These are phyloP conservation scores for Helenozyma baotianmanensis DNA, from an alignment of 805 yeast species.

Conservation along the genomic window DNA sequence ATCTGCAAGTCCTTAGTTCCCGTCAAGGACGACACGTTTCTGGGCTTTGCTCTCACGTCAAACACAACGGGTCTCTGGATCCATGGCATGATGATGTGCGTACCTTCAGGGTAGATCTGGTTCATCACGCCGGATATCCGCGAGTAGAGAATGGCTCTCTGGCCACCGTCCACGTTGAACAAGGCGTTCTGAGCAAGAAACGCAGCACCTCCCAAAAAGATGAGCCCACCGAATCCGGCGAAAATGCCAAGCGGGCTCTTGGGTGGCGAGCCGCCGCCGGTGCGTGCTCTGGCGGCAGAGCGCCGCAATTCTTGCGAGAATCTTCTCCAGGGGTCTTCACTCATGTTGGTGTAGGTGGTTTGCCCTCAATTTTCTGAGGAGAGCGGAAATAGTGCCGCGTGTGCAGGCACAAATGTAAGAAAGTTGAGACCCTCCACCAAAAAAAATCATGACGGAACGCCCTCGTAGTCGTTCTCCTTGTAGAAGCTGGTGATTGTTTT, in stretches of 20 bases:
- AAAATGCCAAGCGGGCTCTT: slow-evolving; percentile 34
- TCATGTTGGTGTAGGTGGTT: slow-evolving; percentile 20
- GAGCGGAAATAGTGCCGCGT: too few relatives aligned
- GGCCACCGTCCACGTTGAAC: slow-evolving; percentile 92
- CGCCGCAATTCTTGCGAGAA: slow-evolving; percentile 40
- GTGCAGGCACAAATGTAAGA: too few relatives aligned
- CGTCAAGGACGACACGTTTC: slow-evolving; percentile 88
- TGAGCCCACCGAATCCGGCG: slow-evolving; percentile 39
- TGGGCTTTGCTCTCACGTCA: slow-evolving; percentile 94
- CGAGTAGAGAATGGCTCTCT: slow-evolving; percentile 91
- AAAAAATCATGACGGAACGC: slow-evolving; percentile 64
- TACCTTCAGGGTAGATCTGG: slow-evolving; percentile 84
- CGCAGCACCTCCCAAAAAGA: slow-evolving; percentile 37
- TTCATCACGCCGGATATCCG: slow-evolving; percentile 82
- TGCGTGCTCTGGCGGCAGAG: slow-evolving; percentile 22
- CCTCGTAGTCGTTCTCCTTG: slow-evolving; percentile 69
- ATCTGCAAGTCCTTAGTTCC: slow-evolving; percentile 98
- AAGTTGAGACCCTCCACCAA: too few relatives aligned
- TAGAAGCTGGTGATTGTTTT: slow-evolving; percentile 50
- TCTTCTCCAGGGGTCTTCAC: slow-evolving; percentile 38
- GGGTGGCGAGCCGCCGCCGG: slow-evolving; percentile 27
- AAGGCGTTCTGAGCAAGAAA: slow-evolving; percentile 32
- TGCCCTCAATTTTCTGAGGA: neutral
- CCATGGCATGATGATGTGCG: slow-evolving; percentile 94
- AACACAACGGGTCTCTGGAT: slow-evolving; percentile 83